Evolutionary conservation across 139 green algal genomes (phyloP), one percentile per base, ranked within the genome.

Genomic region (Micractinium sp.): DNA sequence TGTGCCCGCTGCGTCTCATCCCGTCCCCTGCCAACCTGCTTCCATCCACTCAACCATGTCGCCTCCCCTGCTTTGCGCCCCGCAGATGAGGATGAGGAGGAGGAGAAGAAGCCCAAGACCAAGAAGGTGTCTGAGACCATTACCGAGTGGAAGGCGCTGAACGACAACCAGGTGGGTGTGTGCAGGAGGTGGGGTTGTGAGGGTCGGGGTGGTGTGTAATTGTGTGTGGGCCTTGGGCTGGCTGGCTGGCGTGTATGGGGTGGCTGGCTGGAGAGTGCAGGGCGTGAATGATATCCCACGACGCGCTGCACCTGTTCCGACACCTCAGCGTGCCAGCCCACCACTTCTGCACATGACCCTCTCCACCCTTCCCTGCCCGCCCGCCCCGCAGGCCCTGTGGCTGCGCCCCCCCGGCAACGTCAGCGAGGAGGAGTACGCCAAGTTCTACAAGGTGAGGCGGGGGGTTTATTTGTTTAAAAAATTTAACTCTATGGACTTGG

Each of bases 131-230:
- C 93, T 82, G 95, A 99, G 92, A 98, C 95, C 25, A 93, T 95
- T 2, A 94, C 92, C 36, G 96, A 98, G 87, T 99, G 98, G 98
- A 95, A 99, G 75, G 92, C 97, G 69, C 94, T 99, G 31, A 99
- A 99, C 89, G 96, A 99, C 88, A 94, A 95, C 89, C 98, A 99
- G 94, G 61, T 76, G 23, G 2, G 82, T 33, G 75, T 25, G 47
- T 39, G 71, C 29, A 0, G 31, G 29, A 25, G 20, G 12, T 29
- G 63, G 63, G 2, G 22, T 27, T 27, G 33, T 39, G 35, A 13
- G 14, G n/a, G 3, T 9, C 16, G 73, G 25, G 67, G 67, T 9
- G 22, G 20, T 13, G 23, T n/a, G n/a, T n/a, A n/a, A n/a, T n/a
- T n/a, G 25, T 29, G 25, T 33, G 25, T 33, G 67, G 31, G 67